Conservation (phyloP, 2,329 filamentous ascomycete species). For the Colletotrichum brevisporum region DNA sequence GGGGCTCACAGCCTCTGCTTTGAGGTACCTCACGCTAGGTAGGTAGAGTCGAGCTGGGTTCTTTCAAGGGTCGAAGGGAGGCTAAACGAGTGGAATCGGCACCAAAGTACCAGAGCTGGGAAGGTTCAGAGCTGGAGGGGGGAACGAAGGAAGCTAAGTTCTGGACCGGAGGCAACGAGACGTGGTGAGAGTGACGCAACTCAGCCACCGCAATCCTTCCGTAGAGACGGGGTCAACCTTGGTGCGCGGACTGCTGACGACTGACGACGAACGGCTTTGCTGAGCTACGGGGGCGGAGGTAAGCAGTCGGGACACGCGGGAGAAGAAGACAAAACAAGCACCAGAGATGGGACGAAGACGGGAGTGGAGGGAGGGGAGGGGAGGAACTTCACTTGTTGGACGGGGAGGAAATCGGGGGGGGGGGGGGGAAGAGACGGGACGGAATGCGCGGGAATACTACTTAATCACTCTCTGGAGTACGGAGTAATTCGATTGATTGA, state of each 20-base stretch:
- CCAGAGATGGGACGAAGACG: conserved; percentile 28
- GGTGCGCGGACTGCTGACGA: not conserved
- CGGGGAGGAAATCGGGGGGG: conserved; percentile 14
- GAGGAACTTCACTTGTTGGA: conserved; percentile 9
- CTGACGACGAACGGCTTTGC: conserved; percentile 4
- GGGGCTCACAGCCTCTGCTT: not conserved
- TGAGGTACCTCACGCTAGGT: too few relatives aligned
- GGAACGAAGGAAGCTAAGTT: conserved; percentile 5
- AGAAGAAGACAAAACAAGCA: conserved; percentile 16
- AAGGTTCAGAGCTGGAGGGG: conserved; percentile 1
- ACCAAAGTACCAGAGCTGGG: conserved; percentile 60
- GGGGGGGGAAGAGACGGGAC: conserved; percentile 18
- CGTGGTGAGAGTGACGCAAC: conserved; percentile 23
- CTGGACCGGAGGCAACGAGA: conserved; percentile 7
- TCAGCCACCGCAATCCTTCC: conserved; percentile 27
- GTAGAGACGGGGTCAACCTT: conserved; percentile 24
- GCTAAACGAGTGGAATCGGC: conserved; percentile 66
- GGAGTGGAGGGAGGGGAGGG: conserved; percentile 8
- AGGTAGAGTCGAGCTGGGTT: conserved; percentile 5
- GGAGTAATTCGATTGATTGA: too few relatives aligned
- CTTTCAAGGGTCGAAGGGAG: conserved; percentile 19
- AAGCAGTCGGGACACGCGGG: not conserved
- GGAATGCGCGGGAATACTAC: conserved; percentile 30
- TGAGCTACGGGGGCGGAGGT: not conserved
- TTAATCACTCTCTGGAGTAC: too few relatives aligned